These are phyloP conservation scores for Solanum dulcamara DNA, from an alignment of 257 asterid species.

Conservation along the genomic window DNA sequence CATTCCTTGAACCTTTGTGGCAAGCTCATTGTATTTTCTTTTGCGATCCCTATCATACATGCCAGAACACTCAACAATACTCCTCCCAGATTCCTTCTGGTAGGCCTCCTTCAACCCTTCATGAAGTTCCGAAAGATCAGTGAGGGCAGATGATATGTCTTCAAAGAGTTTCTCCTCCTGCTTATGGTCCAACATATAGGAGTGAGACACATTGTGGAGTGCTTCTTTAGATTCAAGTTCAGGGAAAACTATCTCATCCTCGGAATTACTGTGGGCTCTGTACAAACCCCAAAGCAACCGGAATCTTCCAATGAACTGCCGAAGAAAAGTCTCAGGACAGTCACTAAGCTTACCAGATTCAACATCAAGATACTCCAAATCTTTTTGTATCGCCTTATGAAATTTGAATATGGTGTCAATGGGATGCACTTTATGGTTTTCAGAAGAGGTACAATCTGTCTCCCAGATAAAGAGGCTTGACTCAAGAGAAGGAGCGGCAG, in stretches of 20 bases:
- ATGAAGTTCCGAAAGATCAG: conserved; percentile 26
- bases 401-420: conserved; percentile 41
- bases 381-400: conserved; percentile 41
- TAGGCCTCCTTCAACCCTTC: conserved; percentile 6
- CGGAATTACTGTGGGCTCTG: conserved; percentile 40
- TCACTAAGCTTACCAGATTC: conserved; percentile 33
- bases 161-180: conserved; percentile 37
- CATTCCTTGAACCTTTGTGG: conserved; percentile 41
- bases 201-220: conserved; percentile 39
- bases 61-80: neutral
- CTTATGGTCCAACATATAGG: conserved; percentile 37
- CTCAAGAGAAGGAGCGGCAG: conserved; percentile 38
- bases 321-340: conserved; percentile 25
- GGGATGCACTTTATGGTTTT: conserved; percentile 19
- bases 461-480: conserved; percentile 42
- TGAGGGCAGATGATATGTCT: conserved; percentile 23
- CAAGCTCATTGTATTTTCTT: conserved; percentile 27
- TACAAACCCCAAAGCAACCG: conserved; percentile 34
- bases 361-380: conserved; percentile 37
- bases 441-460: conserved; percentile 14
- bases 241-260: conserved; percentile 41
- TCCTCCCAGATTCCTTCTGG: neutral
- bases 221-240: conserved; percentile 39
- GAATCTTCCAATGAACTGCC: conserved; percentile 37
- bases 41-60: neutral